These are phyloP conservation scores for Wickerhamiella alocasiicola DNA, from an alignment of 805 yeast species.

Conservation along the genomic window DNA sequence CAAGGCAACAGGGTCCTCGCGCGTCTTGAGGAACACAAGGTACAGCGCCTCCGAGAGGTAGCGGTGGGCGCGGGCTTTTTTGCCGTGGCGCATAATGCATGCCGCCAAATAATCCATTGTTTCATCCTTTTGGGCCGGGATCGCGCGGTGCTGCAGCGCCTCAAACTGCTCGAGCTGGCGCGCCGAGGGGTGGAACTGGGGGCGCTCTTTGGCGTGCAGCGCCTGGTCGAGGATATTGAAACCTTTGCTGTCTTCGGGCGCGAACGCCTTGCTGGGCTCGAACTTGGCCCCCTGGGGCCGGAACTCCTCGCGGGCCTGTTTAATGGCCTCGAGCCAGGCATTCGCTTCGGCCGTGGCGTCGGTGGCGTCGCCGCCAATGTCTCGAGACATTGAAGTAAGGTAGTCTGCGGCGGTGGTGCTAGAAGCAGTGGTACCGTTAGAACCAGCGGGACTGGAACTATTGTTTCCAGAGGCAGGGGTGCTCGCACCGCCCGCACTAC, in stretches of 20 bases:
- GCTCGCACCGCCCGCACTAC: too few species aligned
- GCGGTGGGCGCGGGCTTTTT: conserved; percentile 67
- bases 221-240: conserved; percentile 24
- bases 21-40: conserved; percentile 54
- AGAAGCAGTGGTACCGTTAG: too few species aligned
- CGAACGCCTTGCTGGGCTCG: conserved; percentile 31
- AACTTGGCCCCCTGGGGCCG: conserved; percentile 27
- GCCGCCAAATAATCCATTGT: conserved; percentile 66
- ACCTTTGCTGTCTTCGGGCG: conserved; percentile 30
- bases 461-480: too few species aligned
- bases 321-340: conserved; percentile 33
- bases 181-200: conserved; percentile 36
- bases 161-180: conserved; percentile 52
- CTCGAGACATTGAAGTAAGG: conserved; percentile 15
- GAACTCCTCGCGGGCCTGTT: conserved; percentile 30
- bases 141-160: conserved; percentile 35
- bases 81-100: conserved; percentile 85
- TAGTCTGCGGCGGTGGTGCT: conserved; percentile 19
- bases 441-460: too few species aligned
- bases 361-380: too few species aligned
- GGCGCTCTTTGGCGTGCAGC: conserved; percentile 4
- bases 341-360: conserved; percentile 31
- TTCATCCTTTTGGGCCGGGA: conserved; percentile 58
- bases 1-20: conserved; percentile 69
- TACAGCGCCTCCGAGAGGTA: conserved; percentile 67